These are phyloP conservation scores for Tripterygium wilfordii DNA, from an alignment of 177 flowering plant genomes.

Conservation along the genomic window DNA sequence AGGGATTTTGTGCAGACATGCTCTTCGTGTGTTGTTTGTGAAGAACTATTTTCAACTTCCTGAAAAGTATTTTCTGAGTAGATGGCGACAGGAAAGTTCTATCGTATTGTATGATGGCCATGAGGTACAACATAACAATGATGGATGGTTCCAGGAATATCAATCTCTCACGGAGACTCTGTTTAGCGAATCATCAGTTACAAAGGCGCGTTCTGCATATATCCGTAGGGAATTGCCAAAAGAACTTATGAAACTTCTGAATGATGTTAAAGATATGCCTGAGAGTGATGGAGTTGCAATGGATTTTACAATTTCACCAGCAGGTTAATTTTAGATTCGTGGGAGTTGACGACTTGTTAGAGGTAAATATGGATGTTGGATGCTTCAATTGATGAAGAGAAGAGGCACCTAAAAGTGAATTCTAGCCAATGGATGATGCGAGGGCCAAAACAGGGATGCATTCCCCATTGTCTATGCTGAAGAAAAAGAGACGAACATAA, in stretches of 20 bases:
- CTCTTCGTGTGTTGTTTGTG: conserved; percentile 39
- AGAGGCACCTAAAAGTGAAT: too few species aligned
- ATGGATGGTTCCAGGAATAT: conserved; percentile 42
- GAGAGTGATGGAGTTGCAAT: conserved; percentile 24
- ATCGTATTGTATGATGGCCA: conserved; percentile 20
- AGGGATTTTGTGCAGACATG: conserved; percentile 61
- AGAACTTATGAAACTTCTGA: conserved; percentile 40
- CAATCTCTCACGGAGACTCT: conserved; percentile 39
- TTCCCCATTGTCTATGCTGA: too few species aligned
- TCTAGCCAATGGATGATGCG: neutral
- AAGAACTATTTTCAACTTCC: conserved; percentile 69
- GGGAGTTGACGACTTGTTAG: conserved; percentile 1
- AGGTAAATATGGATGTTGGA: too few species aligned
- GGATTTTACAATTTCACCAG: conserved; percentile 28
- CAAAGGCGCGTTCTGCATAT: conserved; percentile 43
- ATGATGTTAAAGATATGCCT: conserved; percentile 45
- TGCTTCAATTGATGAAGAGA: too few species aligned
- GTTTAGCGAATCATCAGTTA: conserved; percentile 41
- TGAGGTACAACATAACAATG: conserved; percentile 11
- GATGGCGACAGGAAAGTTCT: conserved; percentile 53
- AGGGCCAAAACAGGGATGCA: neutral
- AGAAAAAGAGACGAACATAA: too few species aligned
- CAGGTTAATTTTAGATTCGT: conserved; percentile 5
- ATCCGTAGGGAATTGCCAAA: conserved; percentile 34
- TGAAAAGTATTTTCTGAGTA: conserved; percentile 36